Percentiles rank a stretch among this genome's conserved stretches.
Evolutionary conservation across 331 rosid species (phyloP).

Genomic region (Pyrus hybrid): DNA sequence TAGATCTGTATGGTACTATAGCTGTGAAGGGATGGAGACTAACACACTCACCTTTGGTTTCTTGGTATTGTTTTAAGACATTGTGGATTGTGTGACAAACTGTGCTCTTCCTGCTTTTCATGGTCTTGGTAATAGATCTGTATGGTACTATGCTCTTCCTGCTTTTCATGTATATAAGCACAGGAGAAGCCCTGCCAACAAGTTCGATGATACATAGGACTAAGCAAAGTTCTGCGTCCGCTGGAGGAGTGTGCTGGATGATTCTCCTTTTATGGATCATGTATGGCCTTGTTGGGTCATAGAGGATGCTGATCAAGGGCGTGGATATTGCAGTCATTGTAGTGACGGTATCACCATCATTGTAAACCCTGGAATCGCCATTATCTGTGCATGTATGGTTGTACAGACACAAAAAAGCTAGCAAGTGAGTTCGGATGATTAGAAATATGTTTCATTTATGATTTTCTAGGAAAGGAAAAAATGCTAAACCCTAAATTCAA

Average conservation of each 20-base stretch:
- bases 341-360: slow-evolving; percentile 42
- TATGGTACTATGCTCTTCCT: slow-evolving; percentile 34
- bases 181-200: slow-evolving; percentile 46
- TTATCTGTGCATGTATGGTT: slow-evolving; percentile 33
- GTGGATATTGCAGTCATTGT: slow-evolving; percentile 27
- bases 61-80: slow-evolving; percentile 22
- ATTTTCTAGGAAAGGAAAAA: no score
- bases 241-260: slow-evolving; percentile 49
- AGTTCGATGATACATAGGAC: slow-evolving; percentile 49
- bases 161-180: slow-evolving; percentile 43
- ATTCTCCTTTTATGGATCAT: slow-evolving; percentile 58
- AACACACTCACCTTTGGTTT: slow-evolving; percentile 19
- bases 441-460: no score
- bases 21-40: slow-evolving; percentile 38
- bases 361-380: slow-evolving; percentile 41
- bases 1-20: slow-evolving; percentile 39
- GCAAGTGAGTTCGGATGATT: background rate
- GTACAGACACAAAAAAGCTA: background rate
- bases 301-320: slow-evolving; percentile 52
- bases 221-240: slow-evolving; percentile 26
- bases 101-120: slow-evolving; percentile 28
- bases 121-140: no score
- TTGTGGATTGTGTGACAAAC: slow-evolving; percentile 25
- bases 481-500: no score
- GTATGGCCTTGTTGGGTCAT: slow-evolving; percentile 82